Percentiles rank a stretch among this genome's conserved stretches.
These are phyloP conservation scores for Candida pini DNA, from an alignment of 805 yeast genomes.

Conservation along the genomic window DNA sequence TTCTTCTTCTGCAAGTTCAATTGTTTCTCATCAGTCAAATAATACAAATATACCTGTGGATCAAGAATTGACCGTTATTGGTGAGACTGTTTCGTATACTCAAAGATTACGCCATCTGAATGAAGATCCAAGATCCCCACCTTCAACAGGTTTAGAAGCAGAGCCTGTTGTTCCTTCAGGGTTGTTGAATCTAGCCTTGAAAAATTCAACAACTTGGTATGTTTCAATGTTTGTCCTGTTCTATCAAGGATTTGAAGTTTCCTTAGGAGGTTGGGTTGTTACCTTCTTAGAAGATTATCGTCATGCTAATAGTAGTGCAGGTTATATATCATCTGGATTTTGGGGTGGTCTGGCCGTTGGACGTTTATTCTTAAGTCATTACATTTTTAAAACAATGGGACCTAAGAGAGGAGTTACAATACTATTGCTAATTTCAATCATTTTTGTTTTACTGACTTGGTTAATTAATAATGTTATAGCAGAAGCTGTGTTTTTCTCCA, in stretches of 20 bases:
- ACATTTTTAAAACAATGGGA: constrained; percentile 35
- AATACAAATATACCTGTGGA: not conserved
- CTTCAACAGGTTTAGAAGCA: constrained; percentile 2
- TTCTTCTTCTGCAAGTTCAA: constrained; percentile 1
- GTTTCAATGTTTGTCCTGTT: constrained; percentile 50
- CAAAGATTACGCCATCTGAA: not conserved
- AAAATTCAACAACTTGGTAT: constrained; percentile 37
- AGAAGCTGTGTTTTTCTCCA: constrained; percentile 41
- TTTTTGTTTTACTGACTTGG: constrained; percentile 42
- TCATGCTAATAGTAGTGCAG: constrained; percentile 41
- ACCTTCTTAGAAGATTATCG: constrained; percentile 56
- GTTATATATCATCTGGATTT: constrained; percentile 62
- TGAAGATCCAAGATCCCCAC: not conserved
- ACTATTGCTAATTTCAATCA: constrained; percentile 30
- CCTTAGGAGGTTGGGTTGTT: constrained; percentile 67
- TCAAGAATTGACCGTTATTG: not conserved
- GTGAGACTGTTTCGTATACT: constrained; percentile 1
- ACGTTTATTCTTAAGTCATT: constrained; percentile 43
- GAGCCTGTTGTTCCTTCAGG: constrained; percentile 24
- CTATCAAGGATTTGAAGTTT: constrained; percentile 66
- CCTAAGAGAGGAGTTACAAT: constrained; percentile 39
- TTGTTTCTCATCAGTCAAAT: constrained; percentile 11
- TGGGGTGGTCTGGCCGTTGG: constrained; percentile 72
- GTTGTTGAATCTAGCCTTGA: constrained; percentile 34
- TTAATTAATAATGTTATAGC: constrained; percentile 36